Percentiles rank a stretch among this genome's conserved stretches.
Conservation (phyloP, 192 early-diverging fungal genomes). For the Coemansia sp. region DNA sequence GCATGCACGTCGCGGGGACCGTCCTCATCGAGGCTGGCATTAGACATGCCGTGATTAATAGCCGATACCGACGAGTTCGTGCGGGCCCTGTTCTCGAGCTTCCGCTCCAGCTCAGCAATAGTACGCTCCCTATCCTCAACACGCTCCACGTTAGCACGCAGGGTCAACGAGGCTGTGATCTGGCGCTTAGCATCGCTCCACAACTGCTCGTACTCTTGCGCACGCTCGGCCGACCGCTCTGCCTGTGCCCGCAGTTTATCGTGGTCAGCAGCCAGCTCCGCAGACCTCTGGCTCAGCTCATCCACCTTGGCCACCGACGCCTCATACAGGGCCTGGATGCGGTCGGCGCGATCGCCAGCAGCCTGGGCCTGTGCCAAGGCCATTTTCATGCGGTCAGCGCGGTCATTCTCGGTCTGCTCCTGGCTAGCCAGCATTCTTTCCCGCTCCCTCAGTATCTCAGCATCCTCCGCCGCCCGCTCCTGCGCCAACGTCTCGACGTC, state of each 20-base stretch:
- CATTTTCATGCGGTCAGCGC: constrained; percentile 33
- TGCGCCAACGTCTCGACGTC: constrained; percentile 44
- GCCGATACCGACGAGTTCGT: constrained; percentile 12
- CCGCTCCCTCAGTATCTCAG: not conserved
- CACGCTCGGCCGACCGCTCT: constrained; percentile 26
- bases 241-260: constrained; percentile 33
- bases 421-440: constrained; percentile 5
- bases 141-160: constrained; percentile 39
- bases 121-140: constrained; percentile 47
- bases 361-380: constrained; percentile 32
- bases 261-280: constrained; percentile 20
- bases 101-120: constrained; percentile 47
- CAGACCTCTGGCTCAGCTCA: constrained; percentile 11
- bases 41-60: constrained; percentile 5
- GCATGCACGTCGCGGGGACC: too few species aligned
- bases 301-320: constrained; percentile 34
- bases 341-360: constrained; percentile 46
- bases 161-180: constrained; percentile 26
- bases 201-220: constrained; percentile 44
- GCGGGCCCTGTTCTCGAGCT: constrained; percentile 31
- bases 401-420: constrained; percentile 12
- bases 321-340: constrained; percentile 40
- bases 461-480: constrained; percentile 15
- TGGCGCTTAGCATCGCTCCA: constrained; percentile 44
- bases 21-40: constrained; percentile 26